These are phyloP conservation scores for Aspergillus aculeatus DNA, from an alignment of 2,329 filamentous ascomycete genomes.

Conservation along the genomic window DNA sequence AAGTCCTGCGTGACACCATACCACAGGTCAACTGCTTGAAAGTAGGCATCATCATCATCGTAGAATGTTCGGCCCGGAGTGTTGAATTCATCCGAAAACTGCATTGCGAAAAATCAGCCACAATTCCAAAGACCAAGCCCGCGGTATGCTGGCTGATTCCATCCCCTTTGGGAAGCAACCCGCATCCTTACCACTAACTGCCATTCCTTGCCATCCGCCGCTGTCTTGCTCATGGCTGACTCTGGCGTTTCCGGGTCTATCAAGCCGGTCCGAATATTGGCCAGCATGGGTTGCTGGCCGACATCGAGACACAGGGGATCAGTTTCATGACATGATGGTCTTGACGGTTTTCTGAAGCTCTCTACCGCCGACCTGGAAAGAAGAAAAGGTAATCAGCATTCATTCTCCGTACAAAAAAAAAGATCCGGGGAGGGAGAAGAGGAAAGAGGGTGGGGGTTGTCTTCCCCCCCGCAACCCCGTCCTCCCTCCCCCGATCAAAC, in stretches of 20 bases:
- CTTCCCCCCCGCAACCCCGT: too few species aligned
- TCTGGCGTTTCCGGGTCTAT: slow-evolving; percentile 68
- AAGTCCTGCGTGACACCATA: slow-evolving; percentile 70
- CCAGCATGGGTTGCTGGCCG: slow-evolving; percentile 52
- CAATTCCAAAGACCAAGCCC: not conserved
- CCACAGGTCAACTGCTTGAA: slow-evolving; percentile 67
- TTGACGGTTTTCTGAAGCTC: slow-evolving; percentile 40
- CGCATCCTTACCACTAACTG: slow-evolving; percentile 56
- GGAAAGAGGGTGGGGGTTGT: not conserved
- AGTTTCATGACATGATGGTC: slow-evolving; percentile 31
- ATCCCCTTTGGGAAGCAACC: not conserved
- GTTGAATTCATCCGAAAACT: slow-evolving; percentile 73
- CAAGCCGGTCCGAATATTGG: slow-evolving; percentile 60
- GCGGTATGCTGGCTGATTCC: not conserved
- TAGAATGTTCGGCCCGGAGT: slow-evolving; percentile 67
- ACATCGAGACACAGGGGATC: slow-evolving; percentile 52
- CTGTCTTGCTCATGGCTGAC: slow-evolving; percentile 55
- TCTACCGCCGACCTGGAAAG: slow-evolving; percentile 57
- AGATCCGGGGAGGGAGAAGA: not conserved
- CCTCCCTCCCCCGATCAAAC: not conserved
- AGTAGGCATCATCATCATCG: slow-evolving; percentile 67
- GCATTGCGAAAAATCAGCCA: slow-evolving; percentile 6
- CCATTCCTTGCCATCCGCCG: slow-evolving; percentile 60
- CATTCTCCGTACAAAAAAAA: not conserved
- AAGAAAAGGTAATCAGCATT: not conserved